phyloP scores from a whole-genome alignment of 2,329 filamentous ascomycete species.

The Fusarium sp. region DNA sequence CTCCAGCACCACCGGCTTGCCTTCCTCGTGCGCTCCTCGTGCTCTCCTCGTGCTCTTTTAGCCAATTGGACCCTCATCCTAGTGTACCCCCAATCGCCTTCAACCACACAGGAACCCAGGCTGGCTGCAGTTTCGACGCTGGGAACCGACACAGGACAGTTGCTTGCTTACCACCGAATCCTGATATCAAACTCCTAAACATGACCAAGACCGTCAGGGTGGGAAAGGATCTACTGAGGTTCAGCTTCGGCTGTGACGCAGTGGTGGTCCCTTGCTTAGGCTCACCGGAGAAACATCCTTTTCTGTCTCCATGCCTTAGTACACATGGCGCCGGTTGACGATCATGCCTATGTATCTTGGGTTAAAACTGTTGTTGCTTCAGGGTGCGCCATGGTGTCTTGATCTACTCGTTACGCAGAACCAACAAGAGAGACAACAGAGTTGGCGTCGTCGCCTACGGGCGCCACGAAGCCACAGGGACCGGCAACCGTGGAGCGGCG shows the following conservation, averaged over 20 bases:
- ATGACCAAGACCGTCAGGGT: neutral
- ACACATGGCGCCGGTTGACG: neutral
- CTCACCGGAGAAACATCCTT: slow-evolving; percentile 25
- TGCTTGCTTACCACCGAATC: neutral
- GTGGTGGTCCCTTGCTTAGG: neutral
- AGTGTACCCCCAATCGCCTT: neutral
- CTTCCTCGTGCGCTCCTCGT: neutral
- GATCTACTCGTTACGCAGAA: neutral
- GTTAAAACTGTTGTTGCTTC: slow-evolving; percentile 20
- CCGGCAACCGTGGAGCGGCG: slow-evolving; percentile 4
- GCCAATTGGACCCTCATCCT: neutral
- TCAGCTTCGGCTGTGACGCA: slow-evolving; percentile 4
- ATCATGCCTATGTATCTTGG: slow-evolving; percentile 1
- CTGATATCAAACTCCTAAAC: neutral
- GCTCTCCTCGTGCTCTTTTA: neutral
- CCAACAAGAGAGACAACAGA: slow-evolving; percentile 10
- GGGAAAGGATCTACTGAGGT: slow-evolving; percentile 24
- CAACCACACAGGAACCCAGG: neutral
- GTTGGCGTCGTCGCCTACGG: slow-evolving; percentile 6
- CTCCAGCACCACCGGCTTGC: neutral
- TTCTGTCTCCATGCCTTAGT: slow-evolving; percentile 19
- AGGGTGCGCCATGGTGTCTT: slow-evolving; percentile 11
- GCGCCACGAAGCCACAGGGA: slow-evolving; percentile 6
- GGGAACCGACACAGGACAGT: neutral
- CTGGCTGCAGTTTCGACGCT: neutral